A percentile compares a stretch with the other conserved stretches of the same genome.
phyloP scores from a whole-genome alignment of 306 rosid species.

The cucumber (Cucumis sativus) region Cucumber_9930_V3 NC_026660.2:29735501-29736000 shows the following conservation, averaged over 20 bases:
- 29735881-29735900: slow-evolving; percentile 32
- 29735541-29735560: slow-evolving; percentile 46
- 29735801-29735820: slow-evolving; percentile 50
- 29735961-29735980: slow-evolving; percentile 40
- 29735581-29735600: slow-evolving; percentile 56
- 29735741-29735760: slow-evolving; percentile 41
- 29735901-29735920: slow-evolving; percentile 36
- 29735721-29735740: slow-evolving; percentile 52
- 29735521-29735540: slow-evolving; percentile 55
- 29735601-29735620: slow-evolving; percentile 60
- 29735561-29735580: slow-evolving; percentile 48
- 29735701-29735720: slow-evolving; percentile 51
- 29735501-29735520: slow-evolving; percentile 58
- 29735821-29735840: slow-evolving; percentile 49
- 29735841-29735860: slow-evolving; percentile 41
- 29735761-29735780: slow-evolving; percentile 34
- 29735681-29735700: slow-evolving; percentile 59
- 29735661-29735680: slow-evolving; percentile 49
- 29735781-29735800: slow-evolving; percentile 38
- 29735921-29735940: slow-evolving; percentile 50
- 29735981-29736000: slow-evolving; percentile 55
- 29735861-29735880: slow-evolving; percentile 25
- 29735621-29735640: slow-evolving; percentile 51
- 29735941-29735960: slow-evolving; percentile 41
- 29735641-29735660: slow-evolving; percentile 55